Evolutionary conservation across 257 asterid genomes (phyloP).

Genomic region (Echites panduratus): DNA sequence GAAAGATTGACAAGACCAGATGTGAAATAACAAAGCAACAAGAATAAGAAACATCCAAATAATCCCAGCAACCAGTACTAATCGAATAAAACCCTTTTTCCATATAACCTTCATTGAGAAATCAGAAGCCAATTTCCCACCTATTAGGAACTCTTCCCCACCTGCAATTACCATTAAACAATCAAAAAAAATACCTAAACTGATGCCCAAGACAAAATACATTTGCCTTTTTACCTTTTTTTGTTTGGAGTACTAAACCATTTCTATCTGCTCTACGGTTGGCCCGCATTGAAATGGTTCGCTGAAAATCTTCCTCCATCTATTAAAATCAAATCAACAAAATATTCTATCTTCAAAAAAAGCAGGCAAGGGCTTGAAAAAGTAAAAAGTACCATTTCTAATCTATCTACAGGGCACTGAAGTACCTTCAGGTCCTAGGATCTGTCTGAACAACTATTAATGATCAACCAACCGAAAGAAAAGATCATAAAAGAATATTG

Average conservation of each 20-base stretch:
- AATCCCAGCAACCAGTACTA: conserved; percentile 39
- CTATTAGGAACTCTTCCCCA: conserved; percentile 14
- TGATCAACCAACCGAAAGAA: too few relatives aligned
- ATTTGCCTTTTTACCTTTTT: conserved; percentile 22
- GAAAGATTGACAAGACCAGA: conserved; percentile 52
- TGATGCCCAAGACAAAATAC: background rate
- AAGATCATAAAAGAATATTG: too few relatives aligned
- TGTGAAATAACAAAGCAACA: conserved; percentile 32
- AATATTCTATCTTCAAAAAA: background rate
- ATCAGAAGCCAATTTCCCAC: conserved; percentile 31
- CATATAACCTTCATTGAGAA: conserved; percentile 33
- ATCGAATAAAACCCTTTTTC: conserved; percentile 42
- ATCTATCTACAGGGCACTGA: too few relatives aligned
- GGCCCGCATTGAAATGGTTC: conserved; percentile 30
- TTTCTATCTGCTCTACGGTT: conserved; percentile 29
- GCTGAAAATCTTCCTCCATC: conserved; percentile 31
- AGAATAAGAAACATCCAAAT: conserved; percentile 41
- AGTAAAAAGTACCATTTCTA: too few relatives aligned
- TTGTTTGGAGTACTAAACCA: conserved; percentile 12
- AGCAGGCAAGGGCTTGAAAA: background rate
- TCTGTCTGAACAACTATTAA: too few relatives aligned
- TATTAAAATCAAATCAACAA: background rate
- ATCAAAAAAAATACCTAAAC: background rate
- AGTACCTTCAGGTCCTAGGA: too few relatives aligned
- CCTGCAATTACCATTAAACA: conserved; percentile 11